Base-by-base conservation (phyloP, 2,329 filamentous ascomycete genomes). In the Triangularia verruculosa region DNA sequence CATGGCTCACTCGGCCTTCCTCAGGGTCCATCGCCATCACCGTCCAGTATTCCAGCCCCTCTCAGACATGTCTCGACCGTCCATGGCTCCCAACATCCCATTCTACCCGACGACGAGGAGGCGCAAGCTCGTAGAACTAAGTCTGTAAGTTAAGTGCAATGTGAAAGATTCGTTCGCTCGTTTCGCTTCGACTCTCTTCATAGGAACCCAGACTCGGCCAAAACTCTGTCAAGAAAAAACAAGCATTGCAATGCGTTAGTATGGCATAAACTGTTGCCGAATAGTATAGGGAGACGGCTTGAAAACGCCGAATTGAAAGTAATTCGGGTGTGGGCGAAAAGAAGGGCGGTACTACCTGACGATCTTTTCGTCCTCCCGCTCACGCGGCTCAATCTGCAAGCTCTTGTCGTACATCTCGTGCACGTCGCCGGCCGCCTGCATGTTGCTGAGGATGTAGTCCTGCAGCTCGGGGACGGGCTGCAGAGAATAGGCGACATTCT, bases 321-420 rank as follows among this genome's bases (percentile, higher is more conserved):
- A 17, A 22, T 24, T 27, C 54, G 22, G 39, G 15, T 20, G 52
- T 24, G 15, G 54, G 39, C 32, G 27, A 30, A 43, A 53, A 64
- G 32, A 58, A 43, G 43, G 66, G 67, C 64, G 72, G 69, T 68
- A 71, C 59, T 88, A 96, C 93, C 95, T 96, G 75, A 97, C 94
- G 83, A 99, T 98, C 84, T 98, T 98, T 80, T 99, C 95, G 75
- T 99, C 95, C 80, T 99, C 95, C 72, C 95, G 86, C 81, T 99
- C 95, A 72, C 95, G 86, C 67, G 95, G 95, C 77, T 99, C 95
- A 65, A 99, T 89, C 73, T 89, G 85, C 79, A 99, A 82, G 79
- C 93, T 97, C 83, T 93, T 93, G 78, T 98, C 93, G 81, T 98
- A 99, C 95, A 98, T 98, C 82, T 98, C 94, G 77, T 98, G 93